A percentile compares a stretch with the other conserved stretches of the same genome.
phyloP scores from a whole-genome alignment of 1,284 basidiomycete genomes.

The Ceratobasidium sp. region DNA sequence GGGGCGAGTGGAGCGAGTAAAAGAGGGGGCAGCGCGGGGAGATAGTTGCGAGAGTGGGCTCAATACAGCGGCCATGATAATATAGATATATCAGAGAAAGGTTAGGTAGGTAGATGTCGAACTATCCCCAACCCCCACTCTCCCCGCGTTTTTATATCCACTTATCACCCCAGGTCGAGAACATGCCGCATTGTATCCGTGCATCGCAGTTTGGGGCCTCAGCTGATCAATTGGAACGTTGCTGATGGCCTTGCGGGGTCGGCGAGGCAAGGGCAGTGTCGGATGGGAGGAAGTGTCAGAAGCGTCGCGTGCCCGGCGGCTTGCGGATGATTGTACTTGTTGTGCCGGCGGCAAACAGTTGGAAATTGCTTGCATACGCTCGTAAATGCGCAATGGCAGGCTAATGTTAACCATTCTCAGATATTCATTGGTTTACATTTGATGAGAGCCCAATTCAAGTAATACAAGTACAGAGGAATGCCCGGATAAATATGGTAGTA shows the following conservation, averaged over 20 bases:
- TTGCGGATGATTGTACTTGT: conserved; percentile 1
- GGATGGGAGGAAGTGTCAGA: background rate
- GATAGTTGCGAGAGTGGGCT: background rate
- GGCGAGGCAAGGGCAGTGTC: background rate
- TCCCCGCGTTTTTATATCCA: background rate
- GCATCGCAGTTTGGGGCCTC: background rate
- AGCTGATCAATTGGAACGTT: background rate
- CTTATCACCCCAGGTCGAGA: background rate
- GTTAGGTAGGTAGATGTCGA: background rate
- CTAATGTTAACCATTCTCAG: too few relatives aligned
- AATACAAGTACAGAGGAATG: background rate
- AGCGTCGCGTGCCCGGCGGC: conserved; percentile 1
- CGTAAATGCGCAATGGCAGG: background rate
- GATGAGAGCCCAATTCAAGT: too few relatives aligned
- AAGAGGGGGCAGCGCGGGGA: background rate
- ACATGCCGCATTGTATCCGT: conserved; percentile 5
- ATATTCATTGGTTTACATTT: too few relatives aligned
- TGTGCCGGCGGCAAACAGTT: background rate
- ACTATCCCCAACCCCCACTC: background rate
- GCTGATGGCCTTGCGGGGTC: background rate
- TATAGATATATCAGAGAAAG: background rate
- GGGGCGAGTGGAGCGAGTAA: background rate
- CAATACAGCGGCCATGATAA: conserved; percentile 16
- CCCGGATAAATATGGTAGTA: background rate
- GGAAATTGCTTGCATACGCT: background rate